A percentile compares a stretch with the other conserved stretches of the same genome.
Conservation (phyloP, 441 rosid species). For the Geranium incanum region DNA sequence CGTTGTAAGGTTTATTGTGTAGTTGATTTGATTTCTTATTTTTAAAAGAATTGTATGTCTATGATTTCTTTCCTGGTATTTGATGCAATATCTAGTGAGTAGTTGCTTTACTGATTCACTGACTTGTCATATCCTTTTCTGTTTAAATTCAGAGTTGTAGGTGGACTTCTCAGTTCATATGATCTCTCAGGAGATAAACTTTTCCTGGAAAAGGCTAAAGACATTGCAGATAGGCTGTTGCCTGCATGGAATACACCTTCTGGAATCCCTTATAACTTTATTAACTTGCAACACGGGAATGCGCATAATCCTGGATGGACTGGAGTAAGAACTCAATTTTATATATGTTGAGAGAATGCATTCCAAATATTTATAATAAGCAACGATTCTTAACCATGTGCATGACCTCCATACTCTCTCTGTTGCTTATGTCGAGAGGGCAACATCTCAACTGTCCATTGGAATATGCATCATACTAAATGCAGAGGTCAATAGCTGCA, state of each 20-base stretch:
- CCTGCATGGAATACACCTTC: constrained; percentile 86
- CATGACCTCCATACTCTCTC: neutral
- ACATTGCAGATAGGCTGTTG: constrained; percentile 86
- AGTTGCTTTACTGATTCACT: constrained; percentile 13
- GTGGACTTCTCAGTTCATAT: constrained; percentile 93
- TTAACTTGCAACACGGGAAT: constrained; percentile 76
- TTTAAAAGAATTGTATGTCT: constrained; percentile 12
- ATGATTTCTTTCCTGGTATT: constrained; percentile 1
- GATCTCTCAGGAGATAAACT: constrained; percentile 86
- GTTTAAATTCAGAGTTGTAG: constrained; percentile 70
- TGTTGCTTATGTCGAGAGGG: neutral
- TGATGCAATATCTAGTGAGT: neutral
- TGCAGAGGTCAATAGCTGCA: neutral
- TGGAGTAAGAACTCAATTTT: constrained; percentile 52
- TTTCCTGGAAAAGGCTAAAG: constrained; percentile 88
- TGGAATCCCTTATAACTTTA: constrained; percentile 83
- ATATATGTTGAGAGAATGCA: neutral
- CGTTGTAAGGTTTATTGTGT: constrained; percentile 62
- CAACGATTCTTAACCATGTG: neutral
- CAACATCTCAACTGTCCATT: constrained; percentile 4
- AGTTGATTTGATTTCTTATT: constrained; percentile 21
- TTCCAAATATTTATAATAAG: neutral
- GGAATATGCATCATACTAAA: neutral
- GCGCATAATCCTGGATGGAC: constrained; percentile 88
- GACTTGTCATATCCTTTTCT: constrained; percentile 13